Evolutionary conservation across 257 asterid species (phyloP).

Genomic region (Euphrasia confusa): DNA sequence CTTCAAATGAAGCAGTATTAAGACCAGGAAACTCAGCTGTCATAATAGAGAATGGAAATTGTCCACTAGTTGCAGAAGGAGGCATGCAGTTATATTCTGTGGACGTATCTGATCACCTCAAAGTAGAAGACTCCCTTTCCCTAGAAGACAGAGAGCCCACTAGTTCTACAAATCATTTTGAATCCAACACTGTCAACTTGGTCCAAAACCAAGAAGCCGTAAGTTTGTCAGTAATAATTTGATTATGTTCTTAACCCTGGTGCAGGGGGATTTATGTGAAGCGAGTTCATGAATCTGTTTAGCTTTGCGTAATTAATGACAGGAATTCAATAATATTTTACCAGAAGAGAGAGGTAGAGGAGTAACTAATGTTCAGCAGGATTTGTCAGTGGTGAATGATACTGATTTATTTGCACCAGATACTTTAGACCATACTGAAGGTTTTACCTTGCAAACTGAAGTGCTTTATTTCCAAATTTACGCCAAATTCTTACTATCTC

Average conservation of each 20-base stretch:
- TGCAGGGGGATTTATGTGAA: conserved; percentile 14
- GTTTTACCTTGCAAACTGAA: conserved; percentile 33
- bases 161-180: conserved; percentile 23
- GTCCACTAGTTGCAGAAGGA: conserved; percentile 29
- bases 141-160: conserved; percentile 30
- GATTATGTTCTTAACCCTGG: conserved; percentile 16
- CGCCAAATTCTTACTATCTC: conserved; percentile 12
- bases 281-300: conserved; percentile 22
- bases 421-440: conserved; percentile 55
- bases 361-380: conserved; percentile 30
- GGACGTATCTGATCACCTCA: conserved; percentile 33
- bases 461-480: conserved; percentile 8
- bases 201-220: conserved; percentile 49
- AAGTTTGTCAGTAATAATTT: conserved; percentile 34
- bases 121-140: conserved; percentile 26
- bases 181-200: conserved; percentile 26
- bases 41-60: conserved; percentile 29
- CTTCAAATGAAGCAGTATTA: conserved; percentile 26
- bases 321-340: conserved; percentile 26
- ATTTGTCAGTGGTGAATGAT: conserved; percentile 30
- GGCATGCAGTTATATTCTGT: conserved; percentile 30
- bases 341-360: conserved; percentile 37
- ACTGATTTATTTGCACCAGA: conserved; percentile 50
- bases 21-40: conserved; percentile 32
- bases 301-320: conserved; percentile 28